Evolutionary conservation across 306 rosid genomes (phyloP), one percentile per base, ranked within the genome.

Genomic region (Prosopis cineraria): DNA sequence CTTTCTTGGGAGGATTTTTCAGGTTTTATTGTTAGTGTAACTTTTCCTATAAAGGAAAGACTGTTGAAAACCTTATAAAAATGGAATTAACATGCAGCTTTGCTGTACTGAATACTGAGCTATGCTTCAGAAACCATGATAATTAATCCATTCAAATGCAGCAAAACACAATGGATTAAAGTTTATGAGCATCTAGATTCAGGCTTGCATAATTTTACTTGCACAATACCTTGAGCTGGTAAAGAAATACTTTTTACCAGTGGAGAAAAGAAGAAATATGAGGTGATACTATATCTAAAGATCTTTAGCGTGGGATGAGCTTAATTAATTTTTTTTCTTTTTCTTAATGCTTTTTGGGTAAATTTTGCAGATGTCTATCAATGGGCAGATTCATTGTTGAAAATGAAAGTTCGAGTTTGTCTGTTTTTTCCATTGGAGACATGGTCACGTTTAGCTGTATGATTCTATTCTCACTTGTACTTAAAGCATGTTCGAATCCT

Each of bases 1-100:
- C 82, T 74, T 64, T 82, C 97, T 7, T 94, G 98, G 98, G 89
- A 87, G 68, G 98, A 94, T 86, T 94, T 91, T 86, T 80, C 97
- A 87, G 97, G 98, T 91, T 79, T 67, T 27, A 34, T 24, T 74
- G 31, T 19, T 58, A 0, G 13, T 41, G 40, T 52, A 37, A 13
- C 53, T 37, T 77, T 72, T 52, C 24, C 56, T 36, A 44, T 56
- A 12, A 65, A 48, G 29, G 40, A 27, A 65, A 72, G 37, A 36
- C 37, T 37, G 66, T 72, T 43, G 75, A 25, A 50, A 50, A 70
- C 43, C 50, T 48, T 10, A 24, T 50, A 71, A 34, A 71, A 64
- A 60, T 65, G 66, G 66, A 65, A 65, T 11, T 36, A 31, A 20
- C 33, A 12, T 65, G 20, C 62, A n/a, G 76, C 44, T 59, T 1